A percentile compares a stretch with the other conserved stretches of the same genome.
Conservation (phyloP, 2,329 filamentous ascomycete genomes). For the Bipolaris zeicola region DNA sequence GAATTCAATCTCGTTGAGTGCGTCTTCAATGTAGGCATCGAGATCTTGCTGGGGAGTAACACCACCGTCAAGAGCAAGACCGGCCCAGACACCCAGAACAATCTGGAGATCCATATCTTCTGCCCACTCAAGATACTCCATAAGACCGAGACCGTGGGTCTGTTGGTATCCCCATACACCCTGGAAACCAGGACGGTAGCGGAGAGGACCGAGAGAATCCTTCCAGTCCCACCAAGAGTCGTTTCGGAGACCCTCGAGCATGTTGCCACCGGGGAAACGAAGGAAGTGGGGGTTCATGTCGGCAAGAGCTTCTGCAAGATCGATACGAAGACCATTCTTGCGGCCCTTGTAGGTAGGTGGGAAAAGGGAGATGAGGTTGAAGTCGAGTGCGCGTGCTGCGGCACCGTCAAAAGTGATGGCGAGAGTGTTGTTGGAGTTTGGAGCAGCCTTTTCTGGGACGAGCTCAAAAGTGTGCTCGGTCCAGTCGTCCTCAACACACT, state of each 20-base stretch:
- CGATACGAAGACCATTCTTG: conserved; percentile 57
- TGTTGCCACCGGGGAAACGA: conserved; percentile 60
- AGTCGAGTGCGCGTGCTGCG: conserved; percentile 41
- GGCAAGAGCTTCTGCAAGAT: conserved; percentile 55
- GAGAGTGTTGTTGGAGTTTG: conserved; percentile 59
- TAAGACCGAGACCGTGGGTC: conserved; percentile 53
- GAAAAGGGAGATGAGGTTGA: conserved; percentile 60
- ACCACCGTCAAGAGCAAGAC: conserved; percentile 52
- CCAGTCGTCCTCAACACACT: conserved; percentile 45
- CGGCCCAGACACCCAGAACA: conserved; percentile 52
- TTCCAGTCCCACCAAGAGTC: conserved; percentile 53
- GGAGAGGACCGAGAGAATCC: conserved; percentile 56
- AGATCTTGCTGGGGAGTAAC: conserved; percentile 45
- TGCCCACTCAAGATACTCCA: conserved; percentile 57
- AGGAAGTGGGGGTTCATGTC: conserved; percentile 54
- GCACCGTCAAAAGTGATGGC: conserved; percentile 55
- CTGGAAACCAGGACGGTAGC: conserved; percentile 54
- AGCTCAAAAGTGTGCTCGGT: conserved; percentile 51
- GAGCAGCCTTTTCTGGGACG: conserved; percentile 44
- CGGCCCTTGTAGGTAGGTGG: conserved; percentile 61
- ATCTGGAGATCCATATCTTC: conserved; percentile 54
- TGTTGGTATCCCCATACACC: conserved; percentile 55
- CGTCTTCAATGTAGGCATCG: conserved; percentile 48
- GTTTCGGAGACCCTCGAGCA: conserved; percentile 44
- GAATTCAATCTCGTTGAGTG: conserved; percentile 47